Percentiles rank a stretch among this genome's conserved stretches.
These are phyloP conservation scores for Neonectria magnoliae DNA, from an alignment of 2,329 filamentous ascomycete species.

Conservation along the genomic window DNA sequence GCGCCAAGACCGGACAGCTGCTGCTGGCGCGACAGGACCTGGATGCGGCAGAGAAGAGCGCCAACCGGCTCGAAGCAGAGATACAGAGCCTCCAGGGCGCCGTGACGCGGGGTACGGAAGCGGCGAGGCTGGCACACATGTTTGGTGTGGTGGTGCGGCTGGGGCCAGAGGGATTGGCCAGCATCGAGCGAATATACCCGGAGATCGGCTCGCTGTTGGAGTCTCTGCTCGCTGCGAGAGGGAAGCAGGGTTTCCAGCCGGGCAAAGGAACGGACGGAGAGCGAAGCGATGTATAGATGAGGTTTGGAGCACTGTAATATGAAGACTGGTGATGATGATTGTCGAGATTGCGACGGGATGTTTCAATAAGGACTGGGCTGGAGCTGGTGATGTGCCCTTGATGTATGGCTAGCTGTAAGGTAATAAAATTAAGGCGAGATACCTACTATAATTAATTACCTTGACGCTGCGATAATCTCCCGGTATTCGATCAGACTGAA, in stretches of 20 bases:
- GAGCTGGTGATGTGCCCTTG: not conserved
- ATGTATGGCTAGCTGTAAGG: not conserved
- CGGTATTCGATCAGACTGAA: too few species aligned
- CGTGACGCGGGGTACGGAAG: slow-evolving; percentile 38
- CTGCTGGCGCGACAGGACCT: slow-evolving; percentile 32
- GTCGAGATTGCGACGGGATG: not conserved
- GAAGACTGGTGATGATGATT: not conserved
- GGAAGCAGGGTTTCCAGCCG: slow-evolving; percentile 19
- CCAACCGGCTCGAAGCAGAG: slow-evolving; percentile 33
- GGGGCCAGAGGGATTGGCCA: slow-evolving; percentile 39
- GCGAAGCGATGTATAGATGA: slow-evolving; percentile 2
- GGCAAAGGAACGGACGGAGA: slow-evolving; percentile 27
- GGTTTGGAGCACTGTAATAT: not conserved
- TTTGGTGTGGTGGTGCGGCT: slow-evolving; percentile 42
- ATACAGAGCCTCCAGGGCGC: slow-evolving; percentile 39
- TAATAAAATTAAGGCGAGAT: not conserved
- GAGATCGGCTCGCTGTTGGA: slow-evolving; percentile 43
- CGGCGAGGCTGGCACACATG: slow-evolving; percentile 39
- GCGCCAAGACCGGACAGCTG: slow-evolving; percentile 32
- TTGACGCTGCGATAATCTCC: not conserved
- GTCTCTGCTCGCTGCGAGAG: slow-evolving; percentile 36
- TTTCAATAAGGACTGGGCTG: not conserved
- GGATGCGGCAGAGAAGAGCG: slow-evolving; percentile 32
- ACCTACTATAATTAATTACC: not conserved
- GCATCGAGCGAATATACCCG: slow-evolving; percentile 44